Evolutionary conservation across 2,329 filamentous ascomycete species (phyloP).

Genomic region (Cytospora piceae): DNA sequence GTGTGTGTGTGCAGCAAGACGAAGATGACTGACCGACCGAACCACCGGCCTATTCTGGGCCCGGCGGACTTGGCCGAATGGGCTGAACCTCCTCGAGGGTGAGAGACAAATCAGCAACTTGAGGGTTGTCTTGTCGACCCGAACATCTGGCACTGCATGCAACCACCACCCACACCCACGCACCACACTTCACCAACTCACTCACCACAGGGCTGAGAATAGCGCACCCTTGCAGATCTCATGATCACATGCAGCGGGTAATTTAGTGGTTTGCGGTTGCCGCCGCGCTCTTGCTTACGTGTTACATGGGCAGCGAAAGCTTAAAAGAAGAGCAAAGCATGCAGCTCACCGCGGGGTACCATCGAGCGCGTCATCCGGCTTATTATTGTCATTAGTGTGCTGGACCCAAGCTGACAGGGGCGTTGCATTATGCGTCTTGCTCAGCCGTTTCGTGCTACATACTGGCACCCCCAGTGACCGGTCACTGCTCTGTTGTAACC

Average conservation of each 20-base stretch:
- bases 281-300: neutral
- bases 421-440: too few species aligned
- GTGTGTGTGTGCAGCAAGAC: constrained; percentile 13
- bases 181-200: neutral
- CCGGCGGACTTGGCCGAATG: constrained; percentile 1
- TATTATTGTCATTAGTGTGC: too few species aligned
- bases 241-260: constrained; percentile 18
- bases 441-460: too few species aligned
- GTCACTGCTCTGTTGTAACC: too few species aligned
- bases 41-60: constrained; percentile 21
- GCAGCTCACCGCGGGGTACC: too few species aligned
- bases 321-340: neutral
- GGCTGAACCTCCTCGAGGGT: neutral
- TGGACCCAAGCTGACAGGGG: too few species aligned
- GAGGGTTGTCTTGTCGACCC: constrained; percentile 1
- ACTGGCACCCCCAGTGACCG: too few species aligned
- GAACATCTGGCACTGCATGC: constrained; percentile 7
- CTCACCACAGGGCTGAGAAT: constrained; percentile 28
- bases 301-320: neutral
- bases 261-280: neutral
- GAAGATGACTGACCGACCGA: neutral
- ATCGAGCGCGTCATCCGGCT: too few species aligned
- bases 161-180: neutral
- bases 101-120: neutral
- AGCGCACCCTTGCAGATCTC: constrained; percentile 19